Percentiles rank a stretch among this genome's conserved stretches.
Conservation (phyloP, 2,329 filamentous ascomycete genomes). For the Aspergillus fischeri region DNA sequence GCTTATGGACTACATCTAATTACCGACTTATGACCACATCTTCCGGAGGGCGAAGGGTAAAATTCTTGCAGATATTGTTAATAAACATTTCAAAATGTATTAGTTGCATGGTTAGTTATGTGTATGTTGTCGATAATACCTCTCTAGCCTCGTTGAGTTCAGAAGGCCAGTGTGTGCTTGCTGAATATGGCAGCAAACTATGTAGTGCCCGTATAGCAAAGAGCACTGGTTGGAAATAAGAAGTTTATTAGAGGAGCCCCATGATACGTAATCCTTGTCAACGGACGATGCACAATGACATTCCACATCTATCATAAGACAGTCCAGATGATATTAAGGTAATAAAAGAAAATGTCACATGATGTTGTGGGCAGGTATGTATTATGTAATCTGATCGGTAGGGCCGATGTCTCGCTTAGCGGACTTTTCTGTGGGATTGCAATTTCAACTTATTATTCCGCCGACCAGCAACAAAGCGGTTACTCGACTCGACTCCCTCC, state of each 20-base stretch:
- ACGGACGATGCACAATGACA: too few species aligned
- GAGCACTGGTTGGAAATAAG: too few species aligned
- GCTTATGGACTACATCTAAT: background rate
- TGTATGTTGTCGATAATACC: background rate
- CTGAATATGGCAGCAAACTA: background rate
- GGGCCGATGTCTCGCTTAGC: slow-evolving; percentile 42
- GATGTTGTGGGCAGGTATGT: slow-evolving; percentile 12
- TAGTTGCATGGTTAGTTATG: background rate
- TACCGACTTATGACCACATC: background rate
- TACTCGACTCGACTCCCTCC: slow-evolving; percentile 35
- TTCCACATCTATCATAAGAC: too few species aligned
- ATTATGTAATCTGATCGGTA: slow-evolving; percentile 30
- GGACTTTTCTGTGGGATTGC: slow-evolving; percentile 45
- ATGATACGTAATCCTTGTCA: too few species aligned
- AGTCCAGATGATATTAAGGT: too few species aligned
- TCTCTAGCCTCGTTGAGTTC: background rate
- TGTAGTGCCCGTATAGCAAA: too few species aligned
- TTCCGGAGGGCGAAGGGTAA: background rate
- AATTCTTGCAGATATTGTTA: background rate
- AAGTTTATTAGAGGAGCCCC: too few species aligned
- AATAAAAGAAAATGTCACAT: background rate
- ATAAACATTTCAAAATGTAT: background rate
- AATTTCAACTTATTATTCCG: slow-evolving; percentile 32
- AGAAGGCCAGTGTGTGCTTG: background rate
- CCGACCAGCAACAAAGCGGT: slow-evolving; percentile 31